Evolutionary conservation across 2,329 filamentous ascomycete species (phyloP).

Genomic region (Fusarium oxysporum): DNA sequence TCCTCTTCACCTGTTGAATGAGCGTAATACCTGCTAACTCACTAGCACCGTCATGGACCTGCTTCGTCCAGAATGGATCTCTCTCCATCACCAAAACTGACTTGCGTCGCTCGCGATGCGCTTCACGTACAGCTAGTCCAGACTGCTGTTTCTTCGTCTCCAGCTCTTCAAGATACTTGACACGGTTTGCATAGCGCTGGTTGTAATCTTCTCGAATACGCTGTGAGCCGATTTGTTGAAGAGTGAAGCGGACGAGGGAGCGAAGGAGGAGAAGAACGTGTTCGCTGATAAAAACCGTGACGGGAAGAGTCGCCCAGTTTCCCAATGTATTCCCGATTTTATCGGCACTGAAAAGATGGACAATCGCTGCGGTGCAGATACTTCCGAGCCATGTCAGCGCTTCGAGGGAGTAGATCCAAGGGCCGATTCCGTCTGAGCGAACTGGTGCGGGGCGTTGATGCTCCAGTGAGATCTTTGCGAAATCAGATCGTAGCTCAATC

Average conservation of each 20-base stretch:
- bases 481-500: conserved; percentile 81
- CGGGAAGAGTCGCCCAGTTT: conserved; percentile 73
- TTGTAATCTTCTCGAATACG: conserved; percentile 55
- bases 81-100: conserved; percentile 49
- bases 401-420: conserved; percentile 75
- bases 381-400: conserved; percentile 80
- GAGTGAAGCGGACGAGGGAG: conserved; percentile 50
- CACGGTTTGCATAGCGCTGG: conserved; percentile 53
- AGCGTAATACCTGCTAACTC: conserved; percentile 49
- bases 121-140: conserved; percentile 49
- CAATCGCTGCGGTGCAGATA: conserved; percentile 76
- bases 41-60: conserved; percentile 55
- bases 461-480: conserved; percentile 80
- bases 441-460: conserved; percentile 77
- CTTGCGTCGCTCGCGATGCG: conserved; percentile 54
- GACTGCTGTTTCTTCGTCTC: conserved; percentile 53
- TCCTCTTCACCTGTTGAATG: conserved; percentile 48
- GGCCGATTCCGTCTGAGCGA: conserved; percentile 79
- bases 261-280: conserved; percentile 76
- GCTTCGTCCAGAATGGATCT: conserved; percentile 57
- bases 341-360: conserved; percentile 76
- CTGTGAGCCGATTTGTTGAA: conserved; percentile 55
- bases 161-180: conserved; percentile 54
- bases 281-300: conserved; percentile 79
- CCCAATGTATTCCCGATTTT: conserved; percentile 60